Conservation (phyloP, 2,329 filamentous ascomycete species). For the Colletotrichum sp. region DNA sequence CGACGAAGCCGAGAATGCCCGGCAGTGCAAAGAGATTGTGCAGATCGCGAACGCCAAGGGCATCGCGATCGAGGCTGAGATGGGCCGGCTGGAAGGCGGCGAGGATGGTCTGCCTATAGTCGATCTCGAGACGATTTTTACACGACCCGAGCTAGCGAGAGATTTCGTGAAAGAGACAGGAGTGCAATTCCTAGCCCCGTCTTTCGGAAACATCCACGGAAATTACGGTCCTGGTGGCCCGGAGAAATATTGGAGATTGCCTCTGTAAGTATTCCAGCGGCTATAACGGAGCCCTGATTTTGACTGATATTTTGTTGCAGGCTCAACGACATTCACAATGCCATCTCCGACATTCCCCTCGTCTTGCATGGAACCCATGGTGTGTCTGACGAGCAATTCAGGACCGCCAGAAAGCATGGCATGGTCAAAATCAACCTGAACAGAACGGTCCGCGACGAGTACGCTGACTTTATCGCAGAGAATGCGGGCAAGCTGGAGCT, state of each 20-base stretch:
- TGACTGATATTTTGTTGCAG: background rate
- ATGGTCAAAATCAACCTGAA: background rate
- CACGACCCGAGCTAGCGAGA: background rate
- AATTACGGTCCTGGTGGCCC: background rate
- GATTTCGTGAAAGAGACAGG: background rate
- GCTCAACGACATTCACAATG: background rate
- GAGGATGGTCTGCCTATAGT: background rate
- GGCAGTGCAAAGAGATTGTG: slow-evolving; percentile 61
- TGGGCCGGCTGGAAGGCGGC: background rate
- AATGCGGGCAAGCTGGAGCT: background rate
- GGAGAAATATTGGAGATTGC: background rate
- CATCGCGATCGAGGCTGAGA: slow-evolving; percentile 69
- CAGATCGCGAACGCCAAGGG: slow-evolving; percentile 62
- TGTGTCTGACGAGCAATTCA: background rate
- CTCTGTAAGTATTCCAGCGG: background rate
- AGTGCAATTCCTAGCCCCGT: background rate
- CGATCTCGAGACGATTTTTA: background rate
- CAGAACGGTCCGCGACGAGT: background rate
- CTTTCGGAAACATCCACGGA: background rate
- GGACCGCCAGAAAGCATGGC: background rate
- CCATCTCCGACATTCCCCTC: background rate
- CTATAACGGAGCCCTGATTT: rapidly evolving
- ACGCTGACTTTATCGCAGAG: background rate
- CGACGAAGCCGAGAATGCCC: slow-evolving; percentile 66
- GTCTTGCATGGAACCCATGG: background rate